Conservation (phyloP, 768 basidiomycete species). For the Suillus subluteus region DNA sequence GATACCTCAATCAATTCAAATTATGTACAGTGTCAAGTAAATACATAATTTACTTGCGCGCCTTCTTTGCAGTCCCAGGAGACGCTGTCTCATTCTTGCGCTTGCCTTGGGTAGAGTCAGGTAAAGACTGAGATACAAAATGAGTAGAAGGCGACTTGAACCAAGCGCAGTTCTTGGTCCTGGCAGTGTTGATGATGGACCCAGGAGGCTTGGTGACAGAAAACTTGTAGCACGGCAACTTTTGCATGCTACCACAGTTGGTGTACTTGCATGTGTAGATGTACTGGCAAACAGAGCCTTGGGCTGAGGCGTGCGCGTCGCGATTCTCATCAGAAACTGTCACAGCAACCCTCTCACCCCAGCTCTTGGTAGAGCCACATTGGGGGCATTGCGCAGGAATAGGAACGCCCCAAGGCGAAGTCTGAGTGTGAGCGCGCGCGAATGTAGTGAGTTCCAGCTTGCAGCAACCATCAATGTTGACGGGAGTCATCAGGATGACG, state of each 20-base stretch:
- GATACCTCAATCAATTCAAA: background rate
- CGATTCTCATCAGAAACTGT: background rate
- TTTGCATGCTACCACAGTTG: background rate
- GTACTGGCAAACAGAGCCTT: background rate
- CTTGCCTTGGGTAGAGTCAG: too few relatives aligned
- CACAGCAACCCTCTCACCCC: too few relatives aligned
- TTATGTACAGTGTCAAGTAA: background rate
- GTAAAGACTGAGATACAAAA: too few relatives aligned
- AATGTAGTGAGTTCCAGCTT: background rate
- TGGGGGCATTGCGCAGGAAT: background rate
- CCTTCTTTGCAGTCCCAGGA: background rate
- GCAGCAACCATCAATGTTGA: background rate
- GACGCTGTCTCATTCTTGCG: too few relatives aligned
- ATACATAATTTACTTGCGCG: background rate
- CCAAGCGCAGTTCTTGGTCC: too few relatives aligned
- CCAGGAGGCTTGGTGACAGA: too few relatives aligned
- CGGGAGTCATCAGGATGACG: background rate
- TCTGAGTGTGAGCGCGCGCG: background rate
- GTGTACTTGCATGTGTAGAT: slow-evolving; percentile 3
- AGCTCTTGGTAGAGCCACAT: too few relatives aligned
- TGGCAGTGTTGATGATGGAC: too few relatives aligned
- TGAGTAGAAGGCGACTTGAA: too few relatives aligned
- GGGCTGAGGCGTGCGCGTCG: background rate
- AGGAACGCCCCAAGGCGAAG: background rate
- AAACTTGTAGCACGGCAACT: background rate